phyloP scores from a whole-genome alignment of 345 rosid genomes.

The Melastoma malabathricum region DNA sequence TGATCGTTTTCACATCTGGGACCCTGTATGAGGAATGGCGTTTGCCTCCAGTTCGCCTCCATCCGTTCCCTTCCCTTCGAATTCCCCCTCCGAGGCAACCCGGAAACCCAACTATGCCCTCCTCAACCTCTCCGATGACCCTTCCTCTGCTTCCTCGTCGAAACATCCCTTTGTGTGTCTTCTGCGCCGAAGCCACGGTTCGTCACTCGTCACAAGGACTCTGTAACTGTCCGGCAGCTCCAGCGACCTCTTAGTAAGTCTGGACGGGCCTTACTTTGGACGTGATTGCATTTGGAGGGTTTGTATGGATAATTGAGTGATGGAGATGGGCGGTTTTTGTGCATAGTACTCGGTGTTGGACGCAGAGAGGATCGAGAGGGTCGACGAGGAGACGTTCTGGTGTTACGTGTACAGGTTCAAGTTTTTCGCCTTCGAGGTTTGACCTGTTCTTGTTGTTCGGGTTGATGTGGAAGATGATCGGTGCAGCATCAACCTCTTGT shows the following conservation, averaged over 20 bases:
- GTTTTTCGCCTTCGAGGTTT: constrained; percentile 81
- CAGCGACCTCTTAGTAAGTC: constrained; percentile 71
- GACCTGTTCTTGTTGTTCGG: constrained; percentile 83
- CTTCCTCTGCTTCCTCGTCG: constrained; percentile 10
- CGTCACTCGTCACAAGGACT: constrained; percentile 63
- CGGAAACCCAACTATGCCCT: constrained; percentile 4
- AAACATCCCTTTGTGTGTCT: constrained; percentile 28
- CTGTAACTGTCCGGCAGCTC: constrained; percentile 58
- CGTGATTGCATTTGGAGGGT: neutral
- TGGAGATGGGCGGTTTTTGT: neutral
- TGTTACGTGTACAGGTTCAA: constrained; percentile 75
- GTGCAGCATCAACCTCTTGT: constrained; percentile 82
- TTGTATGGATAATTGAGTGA: neutral
- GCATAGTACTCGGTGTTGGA: constrained; percentile 81
- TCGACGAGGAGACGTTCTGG: constrained; percentile 73
- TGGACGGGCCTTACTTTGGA: neutral
- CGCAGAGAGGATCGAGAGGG: constrained; percentile 93
- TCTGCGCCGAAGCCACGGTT: constrained; percentile 57
- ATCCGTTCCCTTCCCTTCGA: constrained; percentile 11
- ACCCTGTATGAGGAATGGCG: constrained; percentile 10
- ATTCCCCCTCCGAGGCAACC: constrained; percentile 15
- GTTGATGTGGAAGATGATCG: constrained; percentile 85
- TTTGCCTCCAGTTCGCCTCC: constrained; percentile 8
- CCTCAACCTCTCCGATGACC: constrained; percentile 6
- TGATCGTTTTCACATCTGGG: too few relatives aligned